Percentiles rank a stretch among this genome's conserved stretches.
Evolutionary conservation across 106 monocot species (phyloP).

Genomic region (Posidonia australis): DNA sequence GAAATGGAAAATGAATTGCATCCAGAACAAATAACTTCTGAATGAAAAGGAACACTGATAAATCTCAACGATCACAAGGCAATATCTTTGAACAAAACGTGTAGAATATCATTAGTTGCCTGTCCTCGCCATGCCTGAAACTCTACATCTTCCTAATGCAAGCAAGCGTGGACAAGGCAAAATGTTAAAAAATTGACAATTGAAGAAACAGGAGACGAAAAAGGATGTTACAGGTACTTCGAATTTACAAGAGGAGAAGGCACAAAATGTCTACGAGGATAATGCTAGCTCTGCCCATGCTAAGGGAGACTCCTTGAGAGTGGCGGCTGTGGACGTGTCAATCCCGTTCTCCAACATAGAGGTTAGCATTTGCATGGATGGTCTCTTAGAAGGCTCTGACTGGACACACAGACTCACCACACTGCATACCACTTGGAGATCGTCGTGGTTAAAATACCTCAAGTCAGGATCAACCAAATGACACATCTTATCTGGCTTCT

Average conservation of each 20-base stretch:
- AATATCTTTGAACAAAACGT: too few species aligned
- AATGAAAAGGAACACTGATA: too few species aligned
- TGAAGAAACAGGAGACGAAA: neutral
- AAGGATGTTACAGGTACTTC: neutral
- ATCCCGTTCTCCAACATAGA: conserved; percentile 76
- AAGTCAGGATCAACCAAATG: conserved; percentile 66
- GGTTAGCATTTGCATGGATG: conserved; percentile 74
- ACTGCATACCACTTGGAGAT: conserved; percentile 51
- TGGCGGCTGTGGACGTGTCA: conserved; percentile 53
- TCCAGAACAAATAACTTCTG: too few species aligned
- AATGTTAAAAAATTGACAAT: too few species aligned
- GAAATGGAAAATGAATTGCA: too few species aligned
- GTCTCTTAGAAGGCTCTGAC: conserved; percentile 65
- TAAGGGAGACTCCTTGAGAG: conserved; percentile 60
- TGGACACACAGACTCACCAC: conserved; percentile 62
- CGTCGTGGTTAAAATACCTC: conserved; percentile 47
- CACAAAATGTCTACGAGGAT: conserved; percentile 13
- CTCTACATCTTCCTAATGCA: too few species aligned
- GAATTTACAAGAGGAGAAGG: neutral
- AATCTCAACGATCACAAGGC: too few species aligned
- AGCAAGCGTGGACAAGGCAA: too few species aligned
- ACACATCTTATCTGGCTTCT: conserved; percentile 47
- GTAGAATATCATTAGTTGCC: too few species aligned
- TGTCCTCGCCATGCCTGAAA: too few species aligned
- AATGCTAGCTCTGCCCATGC: conserved; percentile 73